Evolutionary conservation across 768 basidiomycete genomes (phyloP).

Genomic region (Sporobolomyces roseus): DNA sequence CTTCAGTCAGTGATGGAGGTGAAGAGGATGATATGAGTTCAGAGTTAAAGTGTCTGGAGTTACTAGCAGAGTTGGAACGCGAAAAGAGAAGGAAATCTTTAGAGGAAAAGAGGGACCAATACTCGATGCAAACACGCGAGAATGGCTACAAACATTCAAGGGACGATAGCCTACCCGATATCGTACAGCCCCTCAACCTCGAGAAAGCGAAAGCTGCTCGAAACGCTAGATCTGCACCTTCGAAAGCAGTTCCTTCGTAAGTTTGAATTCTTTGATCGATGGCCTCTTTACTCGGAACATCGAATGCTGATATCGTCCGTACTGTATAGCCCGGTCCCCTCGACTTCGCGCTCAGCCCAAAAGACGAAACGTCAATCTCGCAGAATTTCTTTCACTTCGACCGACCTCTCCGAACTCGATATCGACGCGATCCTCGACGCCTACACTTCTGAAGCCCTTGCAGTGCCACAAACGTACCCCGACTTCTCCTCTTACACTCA

Average conservation of each 20-base stretch:
- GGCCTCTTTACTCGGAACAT: too few relatives aligned
- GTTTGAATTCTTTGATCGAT: neutral
- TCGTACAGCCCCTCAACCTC: slow-evolving; percentile 6
- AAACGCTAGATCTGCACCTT: neutral
- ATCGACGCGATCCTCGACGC: slow-evolving; percentile 36
- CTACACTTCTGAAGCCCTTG: neutral
- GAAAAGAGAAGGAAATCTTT: slow-evolving; percentile 7
- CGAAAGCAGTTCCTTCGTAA: neutral
- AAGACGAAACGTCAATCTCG: slow-evolving; percentile 2
- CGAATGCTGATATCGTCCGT: too few relatives aligned
- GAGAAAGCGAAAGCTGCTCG: slow-evolving; percentile 6
- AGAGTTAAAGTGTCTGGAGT: slow-evolving; percentile 21
- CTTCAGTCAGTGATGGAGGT: slow-evolving; percentile 3
- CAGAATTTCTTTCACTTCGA: slow-evolving; percentile 20
- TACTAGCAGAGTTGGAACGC: slow-evolving; percentile 26
- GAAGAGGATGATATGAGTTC: slow-evolving; percentile 7
- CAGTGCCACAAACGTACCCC: neutral
- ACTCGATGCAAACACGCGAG: neutral
- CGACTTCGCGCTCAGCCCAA: neutral
- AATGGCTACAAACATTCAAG: neutral
- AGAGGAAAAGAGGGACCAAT: slow-evolving; percentile 12
- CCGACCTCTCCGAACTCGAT: slow-evolving; percentile 34
- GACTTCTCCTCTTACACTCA: neutral
- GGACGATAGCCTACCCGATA: slow-evolving; percentile 7
- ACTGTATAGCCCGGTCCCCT: too few relatives aligned